Evolutionary conservation across 2,329 filamentous ascomycete species (phyloP), one percentile per base, ranked within the genome.

Genomic region (Nemania sp.): DNA sequence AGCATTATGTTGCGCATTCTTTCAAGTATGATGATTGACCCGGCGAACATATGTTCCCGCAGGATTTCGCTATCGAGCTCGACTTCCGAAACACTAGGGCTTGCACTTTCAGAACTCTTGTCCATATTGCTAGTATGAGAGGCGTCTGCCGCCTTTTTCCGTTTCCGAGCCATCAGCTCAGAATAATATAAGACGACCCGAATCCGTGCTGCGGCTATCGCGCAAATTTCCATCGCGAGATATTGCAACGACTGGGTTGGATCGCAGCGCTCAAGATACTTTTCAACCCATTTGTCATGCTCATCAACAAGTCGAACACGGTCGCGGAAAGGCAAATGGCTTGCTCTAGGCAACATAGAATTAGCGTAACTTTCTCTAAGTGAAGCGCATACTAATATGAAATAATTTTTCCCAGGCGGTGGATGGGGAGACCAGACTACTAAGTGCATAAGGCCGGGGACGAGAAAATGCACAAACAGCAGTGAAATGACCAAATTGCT

Each of bases 241-340:
- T 10, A 51, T 9, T 49, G 59, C 17, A 64, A 45, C 4, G 64
- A 53, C 3, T 62, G 39, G 39, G 52, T 21, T 37, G 53, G 39
- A 39, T 66, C 56, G 32, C 55, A 66, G 2, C 56, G 58, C 45
- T 57, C 25, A 18, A 59, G 50, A 34, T 56, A 66, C 10, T 62
- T 53, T 20, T 60, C 62, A 9, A 58, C 54, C 53, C 53, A 62
- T 51, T 50, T 52, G n/a, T 64, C 62, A 34, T 64, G 53, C 37
- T 66, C 64, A 13, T 64, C 61, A 39, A 64, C 20, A 37, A 62
- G 15, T 32, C 47, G 40, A 18, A 66, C 13, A 18, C 58, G 61
- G 9, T 12, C 25, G 25, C 58, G 49, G 34, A 64, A 57, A 5
- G 62, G 39, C n/a, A 35, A 43, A 37, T 37, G 45, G 21, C 58